phyloP scores from a whole-genome alignment of 306 rosid genomes.

The Canavalia gladiata region DNA sequence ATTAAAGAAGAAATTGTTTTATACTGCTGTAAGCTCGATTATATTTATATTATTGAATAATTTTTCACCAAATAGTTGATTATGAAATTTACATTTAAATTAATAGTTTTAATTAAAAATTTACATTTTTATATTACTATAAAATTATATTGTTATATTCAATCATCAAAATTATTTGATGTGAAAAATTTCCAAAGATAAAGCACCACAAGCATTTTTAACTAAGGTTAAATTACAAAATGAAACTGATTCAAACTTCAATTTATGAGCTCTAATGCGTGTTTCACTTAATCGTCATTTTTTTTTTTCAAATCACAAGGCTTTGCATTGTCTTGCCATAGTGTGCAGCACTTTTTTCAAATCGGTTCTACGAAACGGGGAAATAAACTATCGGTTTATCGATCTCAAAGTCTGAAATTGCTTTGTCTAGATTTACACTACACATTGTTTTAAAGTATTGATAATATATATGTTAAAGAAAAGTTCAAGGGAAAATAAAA shows the following conservation, averaged over 20 bases:
- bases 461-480: neutral
- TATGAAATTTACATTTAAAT: neutral
- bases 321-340: neutral
- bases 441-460: neutral
- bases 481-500: neutral
- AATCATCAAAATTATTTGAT: neutral
- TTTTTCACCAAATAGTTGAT: neutral
- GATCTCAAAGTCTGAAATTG: neutral
- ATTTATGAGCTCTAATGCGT: neutral
- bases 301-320: neutral
- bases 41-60: neutral
- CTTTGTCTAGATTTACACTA: neutral
- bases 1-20: neutral
- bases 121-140: neutral
- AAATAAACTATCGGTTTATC: neutral
- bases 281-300: neutral
- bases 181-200: neutral
- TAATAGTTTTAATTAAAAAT: neutral
- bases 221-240: neutral
- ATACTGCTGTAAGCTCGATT: neutral
- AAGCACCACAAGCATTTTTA: neutral
- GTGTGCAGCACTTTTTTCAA: neutral
- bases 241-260: slow-evolving; percentile 1
- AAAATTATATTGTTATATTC: neutral
- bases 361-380: neutral